These are phyloP conservation scores for Thielaviopsis ethacetica DNA, from an alignment of 2,329 filamentous ascomycete genomes.

Conservation along the genomic window DNA sequence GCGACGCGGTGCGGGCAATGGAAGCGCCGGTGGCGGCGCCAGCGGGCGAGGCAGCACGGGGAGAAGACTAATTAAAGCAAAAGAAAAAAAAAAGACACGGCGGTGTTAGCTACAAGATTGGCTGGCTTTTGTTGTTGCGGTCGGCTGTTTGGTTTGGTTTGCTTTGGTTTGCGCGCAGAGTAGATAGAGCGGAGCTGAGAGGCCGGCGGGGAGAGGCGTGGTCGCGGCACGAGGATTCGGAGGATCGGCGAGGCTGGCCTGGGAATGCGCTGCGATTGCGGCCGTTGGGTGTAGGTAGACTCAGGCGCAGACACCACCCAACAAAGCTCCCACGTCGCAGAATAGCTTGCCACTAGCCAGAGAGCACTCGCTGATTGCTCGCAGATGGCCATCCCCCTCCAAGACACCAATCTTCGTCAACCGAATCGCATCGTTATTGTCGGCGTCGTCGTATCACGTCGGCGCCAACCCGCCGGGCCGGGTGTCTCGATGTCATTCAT, in stretches of 20 bases:
- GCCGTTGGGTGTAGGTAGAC: neutral
- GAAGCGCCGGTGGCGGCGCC: slow-evolving; percentile 46
- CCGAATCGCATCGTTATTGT: no score
- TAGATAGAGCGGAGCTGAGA: neutral
- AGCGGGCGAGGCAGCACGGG: slow-evolving; percentile 43
- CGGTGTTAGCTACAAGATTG: neutral
- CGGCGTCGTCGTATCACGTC: no score
- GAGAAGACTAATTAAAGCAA: slow-evolving; percentile 32
- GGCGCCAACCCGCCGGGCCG: no score
- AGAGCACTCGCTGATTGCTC: no score
- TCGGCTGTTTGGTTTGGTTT: no score
- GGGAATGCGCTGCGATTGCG: neutral
- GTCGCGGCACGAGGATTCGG: neutral
- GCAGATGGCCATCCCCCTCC: no score
- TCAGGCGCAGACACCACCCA: neutral
- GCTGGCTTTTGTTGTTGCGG: neutral
- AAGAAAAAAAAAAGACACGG: no score
- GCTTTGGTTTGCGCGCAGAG: neutral
- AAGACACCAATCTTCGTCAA: no score
- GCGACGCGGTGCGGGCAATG: slow-evolving; percentile 66
- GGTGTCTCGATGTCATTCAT: no score
- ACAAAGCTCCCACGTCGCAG: neutral
- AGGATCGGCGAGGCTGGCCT: neutral
- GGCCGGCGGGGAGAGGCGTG: neutral
- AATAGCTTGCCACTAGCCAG: neutral